Conservation (phyloP, 2,329 filamentous ascomycete genomes). For the Cladosporium oxysporum region DNA sequence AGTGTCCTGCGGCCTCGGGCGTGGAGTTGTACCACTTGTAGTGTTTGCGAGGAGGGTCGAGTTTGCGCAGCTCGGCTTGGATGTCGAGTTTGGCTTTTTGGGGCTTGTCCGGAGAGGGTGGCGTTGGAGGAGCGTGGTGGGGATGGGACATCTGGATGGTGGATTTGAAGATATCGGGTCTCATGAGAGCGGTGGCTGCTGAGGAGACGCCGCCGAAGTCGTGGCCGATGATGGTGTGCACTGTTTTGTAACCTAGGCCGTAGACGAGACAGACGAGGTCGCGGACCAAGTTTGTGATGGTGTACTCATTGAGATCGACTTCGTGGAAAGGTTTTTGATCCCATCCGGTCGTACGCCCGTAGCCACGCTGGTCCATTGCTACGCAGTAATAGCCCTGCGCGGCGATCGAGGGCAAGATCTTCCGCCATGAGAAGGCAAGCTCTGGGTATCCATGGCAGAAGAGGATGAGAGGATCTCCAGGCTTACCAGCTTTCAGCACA, state of each 20-base stretch:
- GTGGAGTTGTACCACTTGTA: constrained; percentile 69
- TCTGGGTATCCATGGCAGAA: constrained; percentile 69
- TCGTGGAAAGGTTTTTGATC: constrained; percentile 53
- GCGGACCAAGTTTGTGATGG: constrained; percentile 59
- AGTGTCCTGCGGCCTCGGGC: constrained; percentile 48
- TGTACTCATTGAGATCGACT: constrained; percentile 59
- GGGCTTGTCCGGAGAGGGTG: constrained; percentile 53
- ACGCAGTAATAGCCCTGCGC: constrained; percentile 64
- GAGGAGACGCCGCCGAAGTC: constrained; percentile 66
- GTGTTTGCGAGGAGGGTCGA: constrained; percentile 63
- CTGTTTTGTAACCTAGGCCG: constrained; percentile 60
- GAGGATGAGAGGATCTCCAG: constrained; percentile 57
- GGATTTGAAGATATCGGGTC: constrained; percentile 65
- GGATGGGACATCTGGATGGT: constrained; percentile 67
- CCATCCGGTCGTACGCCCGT: constrained; percentile 66
- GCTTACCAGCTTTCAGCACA: constrained; percentile 56
- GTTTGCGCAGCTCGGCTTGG: constrained; percentile 56
- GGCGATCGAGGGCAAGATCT: constrained; percentile 61
- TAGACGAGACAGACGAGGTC: constrained; percentile 64
- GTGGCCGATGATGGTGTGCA: constrained; percentile 64
- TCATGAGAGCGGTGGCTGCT: constrained; percentile 60
- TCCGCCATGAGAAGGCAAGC: constrained; percentile 69
- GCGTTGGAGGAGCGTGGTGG: constrained; percentile 54
- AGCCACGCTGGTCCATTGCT: constrained; percentile 68
- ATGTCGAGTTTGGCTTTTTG: constrained; percentile 45